Conservation (phyloP, 1,284 basidiomycete species). For the Vanrija sp. region DNA sequence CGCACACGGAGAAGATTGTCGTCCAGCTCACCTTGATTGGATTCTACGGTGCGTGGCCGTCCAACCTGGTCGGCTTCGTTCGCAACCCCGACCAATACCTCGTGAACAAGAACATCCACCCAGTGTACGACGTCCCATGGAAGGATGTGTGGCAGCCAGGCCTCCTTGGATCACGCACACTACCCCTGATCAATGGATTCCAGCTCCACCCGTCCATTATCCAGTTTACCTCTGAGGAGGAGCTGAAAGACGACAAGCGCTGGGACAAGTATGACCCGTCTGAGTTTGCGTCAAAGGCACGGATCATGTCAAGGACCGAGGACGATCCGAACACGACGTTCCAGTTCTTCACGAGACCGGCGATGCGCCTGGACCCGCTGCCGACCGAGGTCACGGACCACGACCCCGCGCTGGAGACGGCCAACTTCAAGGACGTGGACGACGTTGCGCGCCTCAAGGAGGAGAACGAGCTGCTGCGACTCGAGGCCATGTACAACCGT, state of each 20-base stretch:
- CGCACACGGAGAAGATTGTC: slow-evolving; percentile 19
- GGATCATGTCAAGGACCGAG: slow-evolving; percentile 26
- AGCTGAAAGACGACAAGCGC: slow-evolving; percentile 38
- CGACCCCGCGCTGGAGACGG: not conserved
- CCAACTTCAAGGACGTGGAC: not conserved
- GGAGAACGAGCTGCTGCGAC: slow-evolving; percentile 32
- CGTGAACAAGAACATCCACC: slow-evolving; percentile 23
- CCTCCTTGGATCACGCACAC: slow-evolving; percentile 26
- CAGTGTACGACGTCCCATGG: slow-evolving; percentile 39
- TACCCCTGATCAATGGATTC: slow-evolving; percentile 38
- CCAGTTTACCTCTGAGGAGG: slow-evolving; percentile 36
- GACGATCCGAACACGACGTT: slow-evolving; percentile 23
- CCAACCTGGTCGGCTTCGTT: slow-evolving; percentile 43
- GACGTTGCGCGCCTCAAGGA: slow-evolving; percentile 13
- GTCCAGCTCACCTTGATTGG: slow-evolving; percentile 32
- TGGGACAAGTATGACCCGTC: slow-evolving; percentile 43
- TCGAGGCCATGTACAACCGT: slow-evolving; percentile 35
- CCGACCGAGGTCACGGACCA: slow-evolving; percentile 3
- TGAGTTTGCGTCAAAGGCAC: slow-evolving; percentile 36
- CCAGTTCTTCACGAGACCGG: slow-evolving; percentile 24
- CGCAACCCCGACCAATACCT: slow-evolving; percentile 39
- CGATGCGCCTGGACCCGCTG: slow-evolving; percentile 1
- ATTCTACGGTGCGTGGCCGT: slow-evolving; percentile 43
- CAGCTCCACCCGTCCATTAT: slow-evolving; percentile 40
- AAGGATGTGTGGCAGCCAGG: slow-evolving; percentile 33